Percentiles rank a stretch among this genome's conserved stretches.
These are phyloP conservation scores for Neopestalotiopsis clavispora DNA, from an alignment of 2,329 filamentous ascomycete genomes.

Conservation along the genomic window DNA sequence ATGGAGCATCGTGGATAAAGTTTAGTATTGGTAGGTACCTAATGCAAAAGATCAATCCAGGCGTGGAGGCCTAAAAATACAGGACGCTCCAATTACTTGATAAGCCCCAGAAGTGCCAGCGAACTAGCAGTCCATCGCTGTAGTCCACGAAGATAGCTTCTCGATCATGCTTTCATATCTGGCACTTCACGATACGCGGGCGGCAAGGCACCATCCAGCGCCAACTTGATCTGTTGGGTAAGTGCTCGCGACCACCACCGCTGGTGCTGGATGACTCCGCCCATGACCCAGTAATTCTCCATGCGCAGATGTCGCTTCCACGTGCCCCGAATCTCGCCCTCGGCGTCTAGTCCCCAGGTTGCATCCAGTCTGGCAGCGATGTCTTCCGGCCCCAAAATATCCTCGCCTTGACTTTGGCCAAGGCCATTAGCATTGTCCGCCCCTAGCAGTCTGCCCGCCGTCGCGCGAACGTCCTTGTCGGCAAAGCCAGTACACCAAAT, in stretches of 20 bases:
- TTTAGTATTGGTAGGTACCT: background rate
- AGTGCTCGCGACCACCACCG: constrained; percentile 43
- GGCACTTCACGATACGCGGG: constrained; percentile 32
- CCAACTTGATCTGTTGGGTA: constrained; percentile 46
- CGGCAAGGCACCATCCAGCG: constrained; percentile 38
- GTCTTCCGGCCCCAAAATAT: constrained; percentile 30
- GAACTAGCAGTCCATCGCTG: background rate
- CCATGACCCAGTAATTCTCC: constrained; percentile 41
- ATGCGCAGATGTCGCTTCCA: constrained; percentile 40
- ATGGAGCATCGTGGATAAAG: background rate
- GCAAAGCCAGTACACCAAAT: constrained; percentile 43
- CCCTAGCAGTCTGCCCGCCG: background rate
- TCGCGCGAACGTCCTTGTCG: constrained; percentile 23
- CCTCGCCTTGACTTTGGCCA: background rate
- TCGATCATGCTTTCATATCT: background rate
- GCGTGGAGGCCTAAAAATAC: background rate
- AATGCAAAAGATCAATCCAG: background rate
- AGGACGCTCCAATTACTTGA: background rate
- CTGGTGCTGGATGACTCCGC: constrained; percentile 38
- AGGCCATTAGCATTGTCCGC: background rate
- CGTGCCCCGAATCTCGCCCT: constrained; percentile 47
- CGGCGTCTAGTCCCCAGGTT: constrained; percentile 46
- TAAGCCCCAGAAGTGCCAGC: background rate
- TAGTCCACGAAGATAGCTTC: background rate
- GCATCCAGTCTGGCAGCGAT: constrained; percentile 39